Base-by-base conservation (phyloP, 2,329 filamentous ascomycete genomes). In the Aspergillus alliaceus region DNA sequence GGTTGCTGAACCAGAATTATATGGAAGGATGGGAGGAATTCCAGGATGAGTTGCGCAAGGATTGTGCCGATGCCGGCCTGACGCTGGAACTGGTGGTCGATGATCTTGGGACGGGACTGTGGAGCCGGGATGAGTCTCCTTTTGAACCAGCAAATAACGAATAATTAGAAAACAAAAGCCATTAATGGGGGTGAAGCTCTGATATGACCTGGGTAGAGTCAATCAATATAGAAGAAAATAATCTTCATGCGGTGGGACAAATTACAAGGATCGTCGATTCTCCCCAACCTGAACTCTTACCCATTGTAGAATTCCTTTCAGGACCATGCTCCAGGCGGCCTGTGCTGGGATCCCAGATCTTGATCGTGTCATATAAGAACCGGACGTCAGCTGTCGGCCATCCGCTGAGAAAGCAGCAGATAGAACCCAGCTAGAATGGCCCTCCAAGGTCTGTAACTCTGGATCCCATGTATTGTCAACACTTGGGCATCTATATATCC, bases 31-130 rank as follows among this genome's bases (percentile, higher is more conserved):
- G 25, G 18, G 24, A 40, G 22, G 50, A 34, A 4, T 9, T 29
- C 5, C 27, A 44, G 31, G 54, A 34, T 1, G 27, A 44, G 12
- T 15, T 39, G 22, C 35, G 18, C 1, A 20, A 24, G 39, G 8
- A 25, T 29, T 51, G 48, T 52, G 25, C 15, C 11, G 25, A 48
- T 6, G 12, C 25, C 9, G 40, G 49, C 6, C 15, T 56, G 20
- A 22, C 27, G 27, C 18, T 56, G 37, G 20, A 39, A 3, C 15
- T 56, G 6, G 54, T 56, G 1, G 37, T 44, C 6, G 54, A 56
- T 40, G 48, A 56, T 46, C 48, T 56, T 27, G 48, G 46, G 11
- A 20, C 48, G 12, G 54, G 54, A 1, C 14, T 56, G 48, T 56
- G 48, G 54, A 42, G 31, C 11, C 34, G 34, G 34, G n/a, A 35